Conservation (phyloP, 306 rosid genomes). For the Fragaria ananassa region DNA sequence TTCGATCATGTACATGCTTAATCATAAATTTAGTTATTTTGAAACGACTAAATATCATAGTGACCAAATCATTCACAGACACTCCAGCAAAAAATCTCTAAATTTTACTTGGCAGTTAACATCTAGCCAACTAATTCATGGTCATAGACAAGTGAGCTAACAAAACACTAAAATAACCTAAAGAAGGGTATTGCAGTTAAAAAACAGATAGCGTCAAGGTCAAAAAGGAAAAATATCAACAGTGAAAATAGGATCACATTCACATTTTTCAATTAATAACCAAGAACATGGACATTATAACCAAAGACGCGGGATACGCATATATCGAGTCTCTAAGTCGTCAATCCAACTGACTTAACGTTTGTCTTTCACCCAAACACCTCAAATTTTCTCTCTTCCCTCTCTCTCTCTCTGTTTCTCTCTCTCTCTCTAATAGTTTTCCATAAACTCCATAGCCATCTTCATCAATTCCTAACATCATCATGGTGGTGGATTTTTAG, state of each 20-base stretch:
- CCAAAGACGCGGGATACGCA: constrained; percentile 35
- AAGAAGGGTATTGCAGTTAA: neutral
- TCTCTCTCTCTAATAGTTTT: neutral
- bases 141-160: neutral
- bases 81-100: neutral
- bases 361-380: constrained; percentile 19
- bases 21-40: neutral
- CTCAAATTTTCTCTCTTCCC: neutral
- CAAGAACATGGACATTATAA: neutral
- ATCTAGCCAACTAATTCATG: neutral
- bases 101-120: neutral
- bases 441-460: constrained; percentile 1
- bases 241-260: neutral
- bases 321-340: constrained; percentile 16
- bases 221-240: neutral
- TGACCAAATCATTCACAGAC: neutral
- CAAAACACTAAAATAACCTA: neutral
- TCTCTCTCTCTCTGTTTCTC: neutral
- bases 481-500: constrained; percentile 20
- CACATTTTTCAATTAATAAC: neutral
- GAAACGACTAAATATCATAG: neutral
- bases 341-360: constrained; percentile 38
- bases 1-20: no score
- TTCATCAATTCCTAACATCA: constrained; percentile 8
- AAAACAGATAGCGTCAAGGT: neutral